Evolutionary conservation across 345 rosid genomes (phyloP), one percentile per base, ranked within the genome.

Genomic region (Arabidopsis thaliana): DNA sequence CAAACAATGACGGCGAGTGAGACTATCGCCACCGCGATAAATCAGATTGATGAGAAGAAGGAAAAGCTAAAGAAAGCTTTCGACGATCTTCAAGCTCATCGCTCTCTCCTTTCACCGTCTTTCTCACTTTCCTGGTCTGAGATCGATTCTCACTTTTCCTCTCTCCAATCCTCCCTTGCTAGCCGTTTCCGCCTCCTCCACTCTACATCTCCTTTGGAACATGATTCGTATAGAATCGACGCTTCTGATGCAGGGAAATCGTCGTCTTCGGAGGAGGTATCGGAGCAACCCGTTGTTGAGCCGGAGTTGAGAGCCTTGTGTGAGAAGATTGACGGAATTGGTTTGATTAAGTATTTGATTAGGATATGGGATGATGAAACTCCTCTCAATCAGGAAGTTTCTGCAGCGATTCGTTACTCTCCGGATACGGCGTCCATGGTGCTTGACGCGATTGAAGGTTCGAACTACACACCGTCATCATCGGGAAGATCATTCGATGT

Each of bases 121-220:
- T 80, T 83, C 67, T 28, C 85, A 2, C 78, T 88, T 60, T 69
- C 87, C n/a, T 91, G 97, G 96, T 63, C 89, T 55, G 90, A 87
- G 57, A 59, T 93, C 81, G 92, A 89, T 57, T 56, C 90, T 16
- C 88, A 89, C 84, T 88, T 91, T 72, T 42, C 88, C 77, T 65
- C 87, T 51, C 61, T 80, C 24, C 86, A 87, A 51, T 20, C 77
- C 68, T 73, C 81, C 38, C 77, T 86, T 77, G 49, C 73, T 16
- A 78, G 36, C 46, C 87, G 92, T 3, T 79, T 90, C 78, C 82
- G 75, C 33, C 72, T 72, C 71, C 88, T 89, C 71, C 83, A 85
- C 32, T 83, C 88, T n/a, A 44, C 50, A 41, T 50, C 83, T 4
- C 46, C 58, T 34, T 7, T 30, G 5, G 7, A 36, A 25, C 22